phyloP scores from a whole-genome alignment of 352 stramenopile species.

The Phytophthora aleatoria region DNA sequence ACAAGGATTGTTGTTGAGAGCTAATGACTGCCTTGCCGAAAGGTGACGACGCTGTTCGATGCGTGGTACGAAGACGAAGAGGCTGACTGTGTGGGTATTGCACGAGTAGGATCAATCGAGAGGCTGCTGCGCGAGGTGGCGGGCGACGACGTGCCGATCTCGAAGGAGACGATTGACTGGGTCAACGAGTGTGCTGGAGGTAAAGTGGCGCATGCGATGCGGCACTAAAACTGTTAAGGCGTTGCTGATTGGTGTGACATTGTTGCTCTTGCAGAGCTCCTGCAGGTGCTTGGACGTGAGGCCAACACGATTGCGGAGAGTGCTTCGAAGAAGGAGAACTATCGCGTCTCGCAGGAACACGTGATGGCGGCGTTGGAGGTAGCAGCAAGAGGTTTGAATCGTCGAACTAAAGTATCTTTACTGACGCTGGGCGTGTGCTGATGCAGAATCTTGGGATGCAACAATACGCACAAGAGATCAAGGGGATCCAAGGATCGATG shows the following conservation, averaged over 20 bases:
- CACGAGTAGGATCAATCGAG: slow-evolving; percentile 31
- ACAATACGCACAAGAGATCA: slow-evolving; percentile 37
- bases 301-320: slow-evolving; percentile 60
- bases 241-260: slow-evolving; percentile 2
- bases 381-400: not conserved
- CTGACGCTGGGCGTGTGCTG: not conserved
- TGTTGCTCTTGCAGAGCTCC: slow-evolving; percentile 45
- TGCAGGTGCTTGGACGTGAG: slow-evolving; percentile 47
- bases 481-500: slow-evolving; percentile 36
- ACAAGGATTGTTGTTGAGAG: too few species aligned
- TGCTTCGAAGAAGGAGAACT: slow-evolving; percentile 65
- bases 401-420: not conserved
- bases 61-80: not conserved
- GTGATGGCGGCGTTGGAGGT: slow-evolving; percentile 63
- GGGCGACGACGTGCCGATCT: slow-evolving; percentile 53
- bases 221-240: not conserved
- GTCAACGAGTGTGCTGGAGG: slow-evolving; percentile 60
- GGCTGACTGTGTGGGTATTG: slow-evolving; percentile 1
- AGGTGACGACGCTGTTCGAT: slow-evolving; percentile 14
- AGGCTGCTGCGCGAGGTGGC: slow-evolving; percentile 61
- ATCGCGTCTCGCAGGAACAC: slow-evolving; percentile 68
- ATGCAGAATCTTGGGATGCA: slow-evolving; percentile 45
- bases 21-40: slow-evolving; percentile 22
- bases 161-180: slow-evolving; percentile 75
- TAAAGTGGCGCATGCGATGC: slow-evolving; percentile 13